phyloP scores from a whole-genome alignment of 805 yeast species.

The Tetrapisispora fleetii region DNA sequence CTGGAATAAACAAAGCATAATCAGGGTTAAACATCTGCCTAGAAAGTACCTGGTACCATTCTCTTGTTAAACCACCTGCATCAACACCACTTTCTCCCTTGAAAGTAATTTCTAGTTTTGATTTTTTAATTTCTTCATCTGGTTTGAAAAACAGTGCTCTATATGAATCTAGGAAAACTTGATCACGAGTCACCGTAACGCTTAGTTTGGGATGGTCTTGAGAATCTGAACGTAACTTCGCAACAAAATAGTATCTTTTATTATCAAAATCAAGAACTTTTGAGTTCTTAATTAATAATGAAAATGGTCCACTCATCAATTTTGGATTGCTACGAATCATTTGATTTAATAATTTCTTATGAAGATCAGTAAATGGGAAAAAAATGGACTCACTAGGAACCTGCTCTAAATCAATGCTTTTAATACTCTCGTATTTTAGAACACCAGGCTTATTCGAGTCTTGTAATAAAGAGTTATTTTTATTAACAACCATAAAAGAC shows the following conservation, averaged over 20 bases:
- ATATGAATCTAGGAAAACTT: constrained; percentile 86
- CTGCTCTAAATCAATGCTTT: constrained; percentile 53
- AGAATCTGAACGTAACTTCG: constrained; percentile 50
- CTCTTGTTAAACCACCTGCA: constrained; percentile 96
- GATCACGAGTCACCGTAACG: constrained; percentile 72
- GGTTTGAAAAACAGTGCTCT: constrained; percentile 71
- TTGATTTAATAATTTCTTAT: constrained; percentile 75
- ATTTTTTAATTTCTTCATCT: constrained; percentile 58
- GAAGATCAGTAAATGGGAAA: constrained; percentile 81
- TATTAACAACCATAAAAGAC: constrained; percentile 92
- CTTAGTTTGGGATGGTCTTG: constrained; percentile 40
- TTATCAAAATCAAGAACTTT: constrained; percentile 89
- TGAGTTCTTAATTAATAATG: constrained; percentile 80
- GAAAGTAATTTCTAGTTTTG: constrained; percentile 72
- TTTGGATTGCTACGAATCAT: constrained; percentile 89
- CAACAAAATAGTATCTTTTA: constrained; percentile 74
- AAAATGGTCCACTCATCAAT: constrained; percentile 91
- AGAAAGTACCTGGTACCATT: constrained; percentile 91
- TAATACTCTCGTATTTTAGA: constrained; percentile 48
- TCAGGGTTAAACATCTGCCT: constrained; percentile 95
- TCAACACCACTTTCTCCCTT: constrained; percentile 94
- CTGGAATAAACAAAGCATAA: constrained; percentile 84
- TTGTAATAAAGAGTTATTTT: constrained; percentile 49
- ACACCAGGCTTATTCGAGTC: constrained; percentile 38
- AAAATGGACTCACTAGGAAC: constrained; percentile 73